These are phyloP conservation scores for Fagopyrum esculentum DNA, from an alignment of 148 eudicot species.

Conservation along the genomic window DNA sequence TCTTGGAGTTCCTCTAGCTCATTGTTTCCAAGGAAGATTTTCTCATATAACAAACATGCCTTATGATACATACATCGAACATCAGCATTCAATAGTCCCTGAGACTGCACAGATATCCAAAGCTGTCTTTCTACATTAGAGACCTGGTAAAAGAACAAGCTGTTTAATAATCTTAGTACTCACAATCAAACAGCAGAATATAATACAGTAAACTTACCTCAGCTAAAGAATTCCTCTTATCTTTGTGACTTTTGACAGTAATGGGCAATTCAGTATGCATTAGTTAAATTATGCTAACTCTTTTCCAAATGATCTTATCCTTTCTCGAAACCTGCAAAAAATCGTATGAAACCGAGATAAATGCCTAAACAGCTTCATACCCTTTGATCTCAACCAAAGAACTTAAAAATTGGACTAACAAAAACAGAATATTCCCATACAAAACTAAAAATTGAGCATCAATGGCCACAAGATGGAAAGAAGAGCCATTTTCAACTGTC, in stretches of 20 bases:
- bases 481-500: background rate
- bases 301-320: background rate
- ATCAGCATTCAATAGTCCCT: slow-evolving; percentile 47
- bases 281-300: background rate
- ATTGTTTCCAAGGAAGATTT: slow-evolving; percentile 41
- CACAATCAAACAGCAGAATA: background rate
- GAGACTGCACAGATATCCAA: slow-evolving; percentile 49
- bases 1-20: slow-evolving; percentile 53
- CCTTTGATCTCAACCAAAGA: background rate
- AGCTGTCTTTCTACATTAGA: slow-evolving; percentile 51
- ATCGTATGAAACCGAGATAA: background rate
- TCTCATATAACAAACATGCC: slow-evolving; percentile 50
- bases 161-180: background rate
- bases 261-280: background rate
- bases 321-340: background rate
- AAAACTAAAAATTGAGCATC: background rate
- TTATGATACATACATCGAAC: slow-evolving; percentile 47
- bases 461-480: background rate
- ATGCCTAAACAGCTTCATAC: background rate
- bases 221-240: slow-evolving; percentile 21
- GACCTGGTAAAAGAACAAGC: slow-evolving; percentile 31
- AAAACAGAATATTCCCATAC: background rate
- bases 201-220: slow-evolving; percentile 33
- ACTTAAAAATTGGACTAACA: background rate
- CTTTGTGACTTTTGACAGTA: slow-evolving; percentile 20